These are phyloP conservation scores for Botrytis sinoallii DNA, from an alignment of 2,329 filamentous ascomycete genomes.

Conservation along the genomic window DNA sequence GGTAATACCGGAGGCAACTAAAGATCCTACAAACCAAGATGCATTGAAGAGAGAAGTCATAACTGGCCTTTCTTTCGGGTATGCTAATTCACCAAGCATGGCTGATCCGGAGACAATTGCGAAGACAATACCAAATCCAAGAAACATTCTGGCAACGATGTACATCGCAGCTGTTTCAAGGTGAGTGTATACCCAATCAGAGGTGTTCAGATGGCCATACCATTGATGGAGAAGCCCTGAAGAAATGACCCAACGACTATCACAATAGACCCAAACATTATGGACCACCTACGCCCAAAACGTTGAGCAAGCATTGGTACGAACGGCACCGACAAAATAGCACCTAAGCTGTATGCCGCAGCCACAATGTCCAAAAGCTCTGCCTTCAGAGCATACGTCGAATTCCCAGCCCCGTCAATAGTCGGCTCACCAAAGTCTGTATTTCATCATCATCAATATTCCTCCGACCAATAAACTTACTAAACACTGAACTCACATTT, in stretches of 20 bases:
- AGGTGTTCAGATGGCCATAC: constrained; percentile 32
- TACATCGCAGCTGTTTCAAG: constrained; percentile 46
- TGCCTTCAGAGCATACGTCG: neutral
- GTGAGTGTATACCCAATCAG: constrained; percentile 32
- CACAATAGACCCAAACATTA: constrained; percentile 52
- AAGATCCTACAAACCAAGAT: constrained; percentile 43
- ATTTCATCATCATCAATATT: neutral
- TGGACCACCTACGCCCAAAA: constrained; percentile 52
- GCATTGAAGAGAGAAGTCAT: constrained; percentile 55
- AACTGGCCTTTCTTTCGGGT: constrained; percentile 52
- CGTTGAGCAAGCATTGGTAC: constrained; percentile 50
- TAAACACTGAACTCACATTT: constrained; percentile 27
- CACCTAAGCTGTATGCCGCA: constrained; percentile 54
- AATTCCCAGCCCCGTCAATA: constrained; percentile 8
- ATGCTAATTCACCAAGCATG: constrained; percentile 52
- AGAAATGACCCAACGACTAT: constrained; percentile 55
- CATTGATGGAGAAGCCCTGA: constrained; percentile 44
- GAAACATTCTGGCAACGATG: constrained; percentile 50
- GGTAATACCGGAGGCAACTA: constrained; percentile 40
- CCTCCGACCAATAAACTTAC: neutral
- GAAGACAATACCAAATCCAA: constrained; percentile 52
- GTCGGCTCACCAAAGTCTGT: constrained; percentile 7
- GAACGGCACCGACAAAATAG: constrained; percentile 52
- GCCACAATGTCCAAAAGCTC: constrained; percentile 23
- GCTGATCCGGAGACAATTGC: constrained; percentile 51